Conservation (phyloP, 2,329 filamentous ascomycete genomes). For the Xylariomycetidae sp. region DNA sequence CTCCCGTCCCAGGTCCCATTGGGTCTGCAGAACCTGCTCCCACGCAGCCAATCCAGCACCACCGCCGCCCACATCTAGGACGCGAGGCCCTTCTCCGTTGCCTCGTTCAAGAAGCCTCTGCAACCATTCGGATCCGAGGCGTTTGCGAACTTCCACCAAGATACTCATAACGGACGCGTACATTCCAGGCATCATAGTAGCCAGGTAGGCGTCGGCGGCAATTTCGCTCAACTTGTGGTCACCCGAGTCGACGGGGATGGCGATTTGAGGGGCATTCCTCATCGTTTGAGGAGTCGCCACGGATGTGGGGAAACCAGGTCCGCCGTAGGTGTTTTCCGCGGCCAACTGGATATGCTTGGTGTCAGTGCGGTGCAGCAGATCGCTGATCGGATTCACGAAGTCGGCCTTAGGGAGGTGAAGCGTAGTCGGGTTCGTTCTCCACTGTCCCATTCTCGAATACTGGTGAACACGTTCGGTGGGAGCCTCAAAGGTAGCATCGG, state of each 20-base stretch:
- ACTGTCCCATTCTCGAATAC: slow-evolving; percentile 67
- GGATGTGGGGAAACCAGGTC: slow-evolving; percentile 68
- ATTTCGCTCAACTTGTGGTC: slow-evolving; percentile 66
- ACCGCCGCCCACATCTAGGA: slow-evolving; percentile 69
- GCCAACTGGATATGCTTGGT: slow-evolving; percentile 68
- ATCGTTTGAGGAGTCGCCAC: slow-evolving; percentile 59
- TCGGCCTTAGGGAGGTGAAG: slow-evolving; percentile 65
- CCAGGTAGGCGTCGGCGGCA: slow-evolving; percentile 67
- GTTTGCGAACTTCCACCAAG: slow-evolving; percentile 66
- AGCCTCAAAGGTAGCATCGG: slow-evolving; percentile 21
- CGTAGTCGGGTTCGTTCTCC: slow-evolving; percentile 66
- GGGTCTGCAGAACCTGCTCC: slow-evolving; percentile 70
- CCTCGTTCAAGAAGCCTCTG: slow-evolving; percentile 53
- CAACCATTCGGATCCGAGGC: slow-evolving; percentile 67
- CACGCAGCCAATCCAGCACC: slow-evolving; percentile 71
- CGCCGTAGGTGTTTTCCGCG: slow-evolving; percentile 71
- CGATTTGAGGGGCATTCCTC: slow-evolving; percentile 54
- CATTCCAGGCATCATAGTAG: slow-evolving; percentile 62
- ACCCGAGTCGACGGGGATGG: slow-evolving; percentile 57
- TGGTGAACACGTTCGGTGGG: slow-evolving; percentile 59
- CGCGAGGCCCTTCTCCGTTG: slow-evolving; percentile 50
- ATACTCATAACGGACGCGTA: slow-evolving; percentile 64
- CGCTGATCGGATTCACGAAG: slow-evolving; percentile 63
- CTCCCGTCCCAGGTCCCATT: slow-evolving; percentile 61
- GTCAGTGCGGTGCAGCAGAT: slow-evolving; percentile 61